Evolutionary conservation across 1,139 yeast genomes (phyloP).

Genomic region (Hyphopichia fennica): DNA sequence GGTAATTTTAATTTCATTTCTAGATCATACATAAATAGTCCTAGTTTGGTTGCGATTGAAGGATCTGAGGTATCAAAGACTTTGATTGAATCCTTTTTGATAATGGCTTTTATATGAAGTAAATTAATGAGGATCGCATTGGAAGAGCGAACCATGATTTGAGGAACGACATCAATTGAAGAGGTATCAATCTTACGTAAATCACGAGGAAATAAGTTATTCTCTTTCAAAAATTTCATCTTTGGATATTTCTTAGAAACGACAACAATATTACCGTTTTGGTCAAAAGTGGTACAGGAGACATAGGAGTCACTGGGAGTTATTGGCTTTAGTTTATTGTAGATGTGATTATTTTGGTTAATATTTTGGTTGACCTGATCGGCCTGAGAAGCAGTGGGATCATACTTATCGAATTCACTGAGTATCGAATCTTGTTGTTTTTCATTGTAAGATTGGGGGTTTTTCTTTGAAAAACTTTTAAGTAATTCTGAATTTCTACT

Average conservation of each 20-base stretch:
- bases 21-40: slow-evolving; percentile 82
- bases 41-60: slow-evolving; percentile 58
- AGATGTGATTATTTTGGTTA: slow-evolving; percentile 8
- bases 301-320: slow-evolving; percentile 59
- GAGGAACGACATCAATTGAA: slow-evolving; percentile 84
- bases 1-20: slow-evolving; percentile 69
- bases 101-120: slow-evolving; percentile 82
- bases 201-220: slow-evolving; percentile 79
- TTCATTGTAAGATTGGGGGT: not conserved
- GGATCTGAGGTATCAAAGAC: slow-evolving; percentile 74
- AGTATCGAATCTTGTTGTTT: too few relatives aligned
- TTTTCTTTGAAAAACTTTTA: not conserved
- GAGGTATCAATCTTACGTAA: slow-evolving; percentile 86
- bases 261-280: slow-evolving; percentile 67
- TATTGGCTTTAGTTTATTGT: slow-evolving; percentile 49
- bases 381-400: not conserved
- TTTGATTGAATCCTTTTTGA: slow-evolving; percentile 77
- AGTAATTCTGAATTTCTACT: not conserved
- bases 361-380: too few relatives aligned
- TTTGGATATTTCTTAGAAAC: slow-evolving; percentile 79
- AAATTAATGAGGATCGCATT: slow-evolving; percentile 78
- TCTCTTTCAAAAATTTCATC: slow-evolving; percentile 70
- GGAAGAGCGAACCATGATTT: slow-evolving; percentile 71
- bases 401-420: not conserved
- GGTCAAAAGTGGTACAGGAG: slow-evolving; percentile 74